Evolutionary conservation across 2,329 filamentous ascomycete species (phyloP).

Genomic region (Trichoderma atrobrunneum): DNA sequence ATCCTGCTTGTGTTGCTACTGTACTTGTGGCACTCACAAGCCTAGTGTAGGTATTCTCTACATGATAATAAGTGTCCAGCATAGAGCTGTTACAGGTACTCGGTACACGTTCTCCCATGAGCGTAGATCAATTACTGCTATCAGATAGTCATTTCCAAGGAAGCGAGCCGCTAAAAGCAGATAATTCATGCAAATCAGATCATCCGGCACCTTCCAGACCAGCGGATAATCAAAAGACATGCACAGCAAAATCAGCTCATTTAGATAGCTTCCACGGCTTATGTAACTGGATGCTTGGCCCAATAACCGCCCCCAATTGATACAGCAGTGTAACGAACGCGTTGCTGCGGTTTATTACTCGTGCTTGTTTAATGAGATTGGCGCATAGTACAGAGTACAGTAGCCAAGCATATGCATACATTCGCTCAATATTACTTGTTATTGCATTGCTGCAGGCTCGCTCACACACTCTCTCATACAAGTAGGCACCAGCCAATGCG

Average conservation of each 20-base stretch:
- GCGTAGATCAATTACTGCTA: constrained; percentile 5
- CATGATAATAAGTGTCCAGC: not conserved
- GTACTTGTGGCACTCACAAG: not conserved
- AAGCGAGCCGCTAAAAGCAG: not conserved
- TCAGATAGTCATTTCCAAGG: not conserved
- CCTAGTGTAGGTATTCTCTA: not conserved
- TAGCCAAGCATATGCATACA: not conserved
- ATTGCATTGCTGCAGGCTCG: not conserved
- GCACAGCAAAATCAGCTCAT: constrained; percentile 11
- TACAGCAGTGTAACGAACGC: not conserved
- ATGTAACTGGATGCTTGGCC: not conserved
- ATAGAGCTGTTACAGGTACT: not conserved
- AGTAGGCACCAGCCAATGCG: not conserved
- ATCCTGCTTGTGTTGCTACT: not conserved
- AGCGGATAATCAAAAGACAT: not conserved
- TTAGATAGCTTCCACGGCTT: not conserved
- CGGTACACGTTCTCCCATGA: not conserved
- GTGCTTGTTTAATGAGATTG: not conserved
- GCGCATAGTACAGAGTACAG: not conserved
- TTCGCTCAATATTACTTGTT: not conserved
- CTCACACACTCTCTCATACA: not conserved
- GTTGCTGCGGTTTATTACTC: not conserved
- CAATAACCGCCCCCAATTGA: not conserved
- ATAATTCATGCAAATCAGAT: constrained; percentile 4
- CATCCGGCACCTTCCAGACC: constrained; percentile 9